Percentiles rank a stretch among this genome's conserved stretches.
phyloP scores from a whole-genome alignment of 371 early-diverging fungal species.

The Choanephora cucurbitarum region DNA sequence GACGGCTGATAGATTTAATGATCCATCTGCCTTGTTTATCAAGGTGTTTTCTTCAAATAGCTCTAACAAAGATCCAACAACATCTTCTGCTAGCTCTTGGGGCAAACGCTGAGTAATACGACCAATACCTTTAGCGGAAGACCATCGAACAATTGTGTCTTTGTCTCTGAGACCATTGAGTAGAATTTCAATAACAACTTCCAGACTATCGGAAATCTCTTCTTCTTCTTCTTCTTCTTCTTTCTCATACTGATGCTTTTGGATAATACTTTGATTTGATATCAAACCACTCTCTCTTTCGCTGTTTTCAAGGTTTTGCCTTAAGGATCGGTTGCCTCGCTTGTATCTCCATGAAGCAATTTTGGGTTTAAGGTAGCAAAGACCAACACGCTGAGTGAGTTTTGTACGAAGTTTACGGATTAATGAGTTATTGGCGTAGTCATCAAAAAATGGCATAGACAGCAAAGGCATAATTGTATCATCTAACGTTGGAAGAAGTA shows the following conservation, averaged over 20 bases:
- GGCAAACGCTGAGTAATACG: slow-evolving; percentile 83
- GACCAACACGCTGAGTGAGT: slow-evolving; percentile 80
- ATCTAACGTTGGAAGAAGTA: slow-evolving; percentile 60
- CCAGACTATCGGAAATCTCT: slow-evolving; percentile 72
- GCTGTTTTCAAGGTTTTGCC: slow-evolving; percentile 41
- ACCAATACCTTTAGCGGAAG: slow-evolving; percentile 94
- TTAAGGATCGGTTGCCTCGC: slow-evolving; percentile 60
- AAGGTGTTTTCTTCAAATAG: slow-evolving; percentile 74
- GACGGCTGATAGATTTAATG: slow-evolving; percentile 75
- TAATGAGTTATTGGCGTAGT: slow-evolving; percentile 66
- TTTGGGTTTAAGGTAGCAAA: slow-evolving; percentile 72
- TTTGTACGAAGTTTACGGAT: slow-evolving; percentile 82
- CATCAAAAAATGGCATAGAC: slow-evolving; percentile 53
- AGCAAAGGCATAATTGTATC: slow-evolving; percentile 55
- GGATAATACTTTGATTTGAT: slow-evolving; percentile 1
- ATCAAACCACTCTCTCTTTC: slow-evolving; percentile 8
- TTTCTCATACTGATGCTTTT: slow-evolving; percentile 6
- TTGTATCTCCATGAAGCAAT: slow-evolving; percentile 80
- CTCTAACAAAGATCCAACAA: slow-evolving; percentile 73
- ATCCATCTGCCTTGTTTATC: slow-evolving; percentile 19
- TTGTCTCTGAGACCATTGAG: slow-evolving; percentile 81
- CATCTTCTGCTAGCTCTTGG: slow-evolving; percentile 78
- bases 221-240: slow-evolving; percentile 58
- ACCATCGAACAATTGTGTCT: slow-evolving; percentile 96
- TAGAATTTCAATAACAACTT: slow-evolving; percentile 77